These are phyloP conservation scores for Zostera marina DNA, from an alignment of 116 monocot species.

Conservation along the genomic window DNA sequence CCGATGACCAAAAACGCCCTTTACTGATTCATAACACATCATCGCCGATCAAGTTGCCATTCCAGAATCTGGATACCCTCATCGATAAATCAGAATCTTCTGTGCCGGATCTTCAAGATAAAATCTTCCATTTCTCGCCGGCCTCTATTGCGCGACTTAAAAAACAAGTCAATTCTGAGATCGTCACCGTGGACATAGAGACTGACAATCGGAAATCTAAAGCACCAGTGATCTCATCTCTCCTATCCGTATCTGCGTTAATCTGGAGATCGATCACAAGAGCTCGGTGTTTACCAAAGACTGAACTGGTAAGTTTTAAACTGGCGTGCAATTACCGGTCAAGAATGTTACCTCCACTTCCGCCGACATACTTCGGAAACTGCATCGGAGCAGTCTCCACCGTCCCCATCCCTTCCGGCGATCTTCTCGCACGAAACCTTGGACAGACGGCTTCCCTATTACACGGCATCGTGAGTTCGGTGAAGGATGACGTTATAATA, in stretches of 20 bases:
- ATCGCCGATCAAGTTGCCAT: constrained; percentile 19
- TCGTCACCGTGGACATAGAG: background rate
- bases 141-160: constrained; percentile 34
- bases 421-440: constrained; percentile 20
- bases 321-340: constrained; percentile 66
- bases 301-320: constrained; percentile 26
- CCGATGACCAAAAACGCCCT: constrained; percentile 10
- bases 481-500: constrained; percentile 24
- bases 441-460: constrained; percentile 40
- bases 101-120: constrained; percentile 30
- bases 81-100: constrained; percentile 24
- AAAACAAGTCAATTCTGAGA: constrained; percentile 26
- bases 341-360: constrained; percentile 35
- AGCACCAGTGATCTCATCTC: constrained; percentile 29
- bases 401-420: constrained; percentile 29
- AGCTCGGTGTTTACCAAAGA: constrained; percentile 16
- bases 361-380: constrained; percentile 69
- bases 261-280: constrained; percentile 57
- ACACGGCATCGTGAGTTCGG: constrained; percentile 25
- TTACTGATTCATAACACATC: constrained; percentile 31
- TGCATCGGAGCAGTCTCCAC: constrained; percentile 56
- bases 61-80: constrained; percentile 11
- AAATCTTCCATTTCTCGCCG: constrained; percentile 40
- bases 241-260: constrained; percentile 57
- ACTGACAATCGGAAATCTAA: background rate